Conservation (phyloP, 2,329 filamentous ascomycete genomes). For the Ciborinia camelliae region DNA sequence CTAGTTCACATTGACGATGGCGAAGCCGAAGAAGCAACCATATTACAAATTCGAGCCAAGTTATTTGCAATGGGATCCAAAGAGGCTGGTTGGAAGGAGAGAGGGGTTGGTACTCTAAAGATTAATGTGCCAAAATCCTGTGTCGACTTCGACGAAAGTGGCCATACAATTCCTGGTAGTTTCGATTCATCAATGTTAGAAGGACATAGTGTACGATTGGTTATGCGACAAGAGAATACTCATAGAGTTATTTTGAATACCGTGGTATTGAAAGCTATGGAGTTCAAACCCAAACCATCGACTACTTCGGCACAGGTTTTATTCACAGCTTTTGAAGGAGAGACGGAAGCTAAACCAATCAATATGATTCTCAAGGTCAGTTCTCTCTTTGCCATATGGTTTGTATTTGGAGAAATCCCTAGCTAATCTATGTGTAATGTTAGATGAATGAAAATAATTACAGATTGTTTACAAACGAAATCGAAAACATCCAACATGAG, state of each 20-base stretch:
- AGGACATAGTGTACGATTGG: constrained; percentile 60
- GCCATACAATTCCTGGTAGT: constrained; percentile 47
- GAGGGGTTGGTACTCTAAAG: constrained; percentile 79
- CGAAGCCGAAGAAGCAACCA: constrained; percentile 75
- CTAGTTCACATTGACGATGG: constrained; percentile 71
- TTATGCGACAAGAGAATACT: constrained; percentile 90
- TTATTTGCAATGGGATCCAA: constrained; percentile 71
- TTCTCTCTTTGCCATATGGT: constrained; percentile 26
- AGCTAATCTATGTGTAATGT: not conserved
- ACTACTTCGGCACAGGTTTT: constrained; percentile 54
- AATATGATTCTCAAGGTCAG: constrained; percentile 60
- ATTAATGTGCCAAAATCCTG: constrained; percentile 68
- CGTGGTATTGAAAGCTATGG: constrained; percentile 72
- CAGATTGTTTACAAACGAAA: constrained; percentile 36
- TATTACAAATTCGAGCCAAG: constrained; percentile 75
- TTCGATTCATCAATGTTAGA: constrained; percentile 56
- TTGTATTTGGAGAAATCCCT: constrained; percentile 12
- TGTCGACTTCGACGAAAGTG: constrained; percentile 53
- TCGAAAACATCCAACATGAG: constrained; percentile 38
- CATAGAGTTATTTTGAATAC: constrained; percentile 85
- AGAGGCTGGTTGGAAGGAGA: constrained; percentile 76
- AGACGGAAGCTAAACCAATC: constrained; percentile 51
- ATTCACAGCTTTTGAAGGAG: constrained; percentile 61
- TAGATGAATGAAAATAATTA: constrained; percentile 38
- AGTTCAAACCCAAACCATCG: constrained; percentile 72